Percentiles rank a stretch among this genome's conserved stretches.
Evolutionary conservation across 2,329 filamentous ascomycete genomes (phyloP).

Genomic region (Arthroderma sp.): DNA sequence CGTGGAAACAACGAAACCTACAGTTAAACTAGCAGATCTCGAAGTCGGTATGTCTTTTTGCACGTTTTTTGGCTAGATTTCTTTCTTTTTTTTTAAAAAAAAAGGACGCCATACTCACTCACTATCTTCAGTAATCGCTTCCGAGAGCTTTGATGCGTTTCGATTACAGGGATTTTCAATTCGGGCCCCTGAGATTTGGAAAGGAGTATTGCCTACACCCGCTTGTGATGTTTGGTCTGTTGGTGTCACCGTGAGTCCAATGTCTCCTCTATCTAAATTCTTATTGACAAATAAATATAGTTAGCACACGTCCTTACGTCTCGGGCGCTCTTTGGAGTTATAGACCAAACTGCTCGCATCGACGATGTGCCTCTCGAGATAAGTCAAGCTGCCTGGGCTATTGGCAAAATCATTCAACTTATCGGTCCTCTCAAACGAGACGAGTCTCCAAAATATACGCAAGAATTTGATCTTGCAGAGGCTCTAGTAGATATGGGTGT

Average conservation of each 20-base stretch:
- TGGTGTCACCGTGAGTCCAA: background rate
- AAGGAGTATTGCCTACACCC: background rate
- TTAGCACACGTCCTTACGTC: background rate
- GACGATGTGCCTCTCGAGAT: background rate
- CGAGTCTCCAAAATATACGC: background rate
- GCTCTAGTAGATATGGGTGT: background rate
- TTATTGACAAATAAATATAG: background rate
- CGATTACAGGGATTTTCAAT: background rate
- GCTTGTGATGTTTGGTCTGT: background rate
- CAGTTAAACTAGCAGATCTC: background rate
- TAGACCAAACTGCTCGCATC: background rate
- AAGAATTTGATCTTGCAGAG: background rate
- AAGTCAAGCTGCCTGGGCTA: background rate
- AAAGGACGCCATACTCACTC: background rate
- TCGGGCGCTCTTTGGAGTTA: background rate
- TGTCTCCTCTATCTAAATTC: background rate
- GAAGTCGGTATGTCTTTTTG: background rate
- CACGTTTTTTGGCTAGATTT: background rate
- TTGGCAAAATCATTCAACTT: background rate
- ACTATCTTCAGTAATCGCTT: background rate
- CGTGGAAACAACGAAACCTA: background rate
- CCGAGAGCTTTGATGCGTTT: background rate
- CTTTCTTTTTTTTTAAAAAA: too few relatives aligned
- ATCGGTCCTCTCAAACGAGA: background rate
- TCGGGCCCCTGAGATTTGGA: background rate